Percentiles rank a stretch among this genome's conserved stretches.
Conservation (phyloP, 768 basidiomycete species). For the Baorangia bicolor region DNA sequence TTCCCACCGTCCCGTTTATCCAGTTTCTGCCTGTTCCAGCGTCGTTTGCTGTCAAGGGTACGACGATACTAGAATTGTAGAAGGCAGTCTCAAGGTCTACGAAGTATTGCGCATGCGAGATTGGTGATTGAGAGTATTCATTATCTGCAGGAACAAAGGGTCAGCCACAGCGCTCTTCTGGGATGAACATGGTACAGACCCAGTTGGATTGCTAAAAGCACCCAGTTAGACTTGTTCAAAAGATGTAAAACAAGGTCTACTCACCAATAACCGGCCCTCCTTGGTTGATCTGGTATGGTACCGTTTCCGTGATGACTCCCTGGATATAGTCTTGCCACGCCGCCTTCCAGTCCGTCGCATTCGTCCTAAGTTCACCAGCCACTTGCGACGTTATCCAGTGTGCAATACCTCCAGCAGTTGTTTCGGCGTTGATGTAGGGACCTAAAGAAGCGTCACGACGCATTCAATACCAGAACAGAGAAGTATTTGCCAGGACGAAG, state of each 20-base stretch:
- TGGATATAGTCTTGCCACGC: slow-evolving; percentile 75
- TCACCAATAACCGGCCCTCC: slow-evolving; percentile 76
- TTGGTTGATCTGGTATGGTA: slow-evolving; percentile 62
- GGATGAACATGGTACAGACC: slow-evolving; percentile 35
- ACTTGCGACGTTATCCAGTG: slow-evolving; percentile 72
- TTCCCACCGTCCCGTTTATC: slow-evolving; percentile 64
- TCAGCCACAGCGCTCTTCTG: not conserved
- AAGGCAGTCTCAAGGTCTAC: slow-evolving; percentile 57
- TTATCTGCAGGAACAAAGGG: slow-evolving; percentile 50
- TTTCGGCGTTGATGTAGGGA: slow-evolving; percentile 74
- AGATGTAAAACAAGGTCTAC: slow-evolving; percentile 15
- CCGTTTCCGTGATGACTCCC: slow-evolving; percentile 58
- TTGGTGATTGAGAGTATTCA: slow-evolving; percentile 59
- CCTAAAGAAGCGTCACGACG: slow-evolving; percentile 16
- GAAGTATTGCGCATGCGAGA: slow-evolving; percentile 55
- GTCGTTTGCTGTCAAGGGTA: slow-evolving; percentile 77
- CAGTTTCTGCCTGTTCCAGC: slow-evolving; percentile 57
- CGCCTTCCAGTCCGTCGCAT: slow-evolving; percentile 60
- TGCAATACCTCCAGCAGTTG: slow-evolving; percentile 70
- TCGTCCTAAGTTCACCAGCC: slow-evolving; percentile 66
- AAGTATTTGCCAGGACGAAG: slow-evolving; percentile 65
- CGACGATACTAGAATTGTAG: slow-evolving; percentile 54
- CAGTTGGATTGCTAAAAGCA: slow-evolving; percentile 49
- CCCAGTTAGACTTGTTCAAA: not conserved
- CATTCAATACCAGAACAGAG: not conserved